Base-by-base conservation (phyloP, 345 rosid genomes). In the Rhizophora mangle region DNA sequence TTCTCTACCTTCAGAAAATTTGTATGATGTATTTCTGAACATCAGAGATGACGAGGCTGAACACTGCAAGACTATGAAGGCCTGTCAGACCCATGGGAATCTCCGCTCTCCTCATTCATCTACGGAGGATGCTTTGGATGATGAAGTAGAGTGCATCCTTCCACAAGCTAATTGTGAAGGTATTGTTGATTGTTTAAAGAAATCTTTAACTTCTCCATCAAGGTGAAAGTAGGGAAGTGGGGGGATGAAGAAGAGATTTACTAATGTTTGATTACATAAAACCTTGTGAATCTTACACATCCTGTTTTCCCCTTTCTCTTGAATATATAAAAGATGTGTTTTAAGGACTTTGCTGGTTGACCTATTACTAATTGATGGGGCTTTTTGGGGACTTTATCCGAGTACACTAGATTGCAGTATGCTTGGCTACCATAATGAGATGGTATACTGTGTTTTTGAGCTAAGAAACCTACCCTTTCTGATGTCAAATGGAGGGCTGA, bases 31-130 rank as follows among this genome's bases (percentile, higher is more conserved):
- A 80, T 95, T 95, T 81, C 26, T 88, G 71, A 95, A 92, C 82
- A 78, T 95, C 47, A 84, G 99, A 83, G 99, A 95, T 5, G 96
- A 95, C 18, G 97, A 95, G 84, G 99, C 93, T 27, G 99, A 95
- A 74, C 99, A 95, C 68, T 92, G 97, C 62, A 90, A 95, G 85
- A 95, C 99, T 1, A 92, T 92, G 99, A 89, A 78, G 79, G 96
- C 92, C 53, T 95, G 97, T 72, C 99, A 95, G 68, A 95, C 79
- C 19, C 96, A 78, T 18, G 99, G 96, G 52, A 90, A 78, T 56
- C 96, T 95, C 20, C 89, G 80, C 6, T 95, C 99, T 9, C 99
- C 99, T 24, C 99, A 95, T 79, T 87, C 98, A 15, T 70, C 63
- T 27, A 2, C 57, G 19, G 96, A 82, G 65, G 84, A 79, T 46